Base-by-base conservation (phyloP, 148 eudicot genomes). In the Camellia lanceoleosa region DNA sequence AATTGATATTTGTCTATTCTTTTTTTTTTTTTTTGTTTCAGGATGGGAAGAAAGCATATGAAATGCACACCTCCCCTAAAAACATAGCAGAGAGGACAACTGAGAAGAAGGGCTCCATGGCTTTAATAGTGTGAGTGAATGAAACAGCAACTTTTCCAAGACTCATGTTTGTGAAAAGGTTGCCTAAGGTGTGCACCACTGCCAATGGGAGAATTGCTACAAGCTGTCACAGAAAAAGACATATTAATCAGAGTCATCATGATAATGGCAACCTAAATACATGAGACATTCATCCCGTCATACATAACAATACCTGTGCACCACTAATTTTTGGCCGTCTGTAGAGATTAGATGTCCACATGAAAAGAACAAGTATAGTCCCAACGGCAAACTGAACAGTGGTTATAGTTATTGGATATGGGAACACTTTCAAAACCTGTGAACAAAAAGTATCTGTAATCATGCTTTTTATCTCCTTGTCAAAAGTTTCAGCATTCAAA, bases 31-130 rank as follows among this genome's bases (percentile, higher is more conserved):
- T 1, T 30, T 30, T 30, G 1, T 30, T 1, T 30, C 38, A 30
- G 38, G 38, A 30, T 30, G 1, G 38, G 38, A 30, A 30, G 38
- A 30, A 52, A 73, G 14, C 68, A 42, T 23, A 43, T 44, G 0
- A 56, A 67, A 77, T 38, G 7, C 80, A 10, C 74, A 96, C 99
- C 98, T 96, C 98, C 52, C 95, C 95, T 23, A 94, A 75, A 78
- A 94, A 92, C 85, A 90, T 73, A 77, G 89, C 84, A 23, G 98
- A 92, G 47, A 94, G 91, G 63, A 93, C 59, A 84, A 96, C 99
- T 42, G 99, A 89, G 87, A 96, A 96, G 80, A 96, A 96, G 16
- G 99, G 99, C 85, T 96, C 99, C 94, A 92, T 91, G 68, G 99
- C 99, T 84, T 96, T 96, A 78, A 96, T 88, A 20, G 97, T 94